These are phyloP conservation scores for Chlorophyllum brunneum DNA, from an alignment of 768 basidiomycete genomes.

Conservation along the genomic window DNA sequence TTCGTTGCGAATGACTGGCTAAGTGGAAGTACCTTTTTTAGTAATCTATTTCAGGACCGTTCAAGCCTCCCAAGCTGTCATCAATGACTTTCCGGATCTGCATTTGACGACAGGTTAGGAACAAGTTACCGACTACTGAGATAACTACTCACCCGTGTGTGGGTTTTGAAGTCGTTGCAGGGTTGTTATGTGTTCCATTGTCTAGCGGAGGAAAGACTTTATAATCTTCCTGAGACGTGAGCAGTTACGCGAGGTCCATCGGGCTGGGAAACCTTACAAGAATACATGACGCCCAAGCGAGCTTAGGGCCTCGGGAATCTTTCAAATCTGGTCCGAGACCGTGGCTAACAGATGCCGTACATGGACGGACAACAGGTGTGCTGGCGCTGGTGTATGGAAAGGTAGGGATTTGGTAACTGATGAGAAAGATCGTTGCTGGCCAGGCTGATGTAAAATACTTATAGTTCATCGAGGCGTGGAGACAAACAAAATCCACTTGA, in stretches of 20 bases:
- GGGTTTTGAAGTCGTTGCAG: slow-evolving; percentile 64
- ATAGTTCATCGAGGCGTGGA: slow-evolving; percentile 83
- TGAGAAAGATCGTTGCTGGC: neutral
- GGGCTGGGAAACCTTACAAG: slow-evolving; percentile 74
- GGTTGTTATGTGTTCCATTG: slow-evolving; percentile 71
- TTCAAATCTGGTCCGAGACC: slow-evolving; percentile 79
- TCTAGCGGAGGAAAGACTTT: slow-evolving; percentile 74
- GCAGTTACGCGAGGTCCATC: slow-evolving; percentile 64
- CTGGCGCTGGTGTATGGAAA: slow-evolving; percentile 77
- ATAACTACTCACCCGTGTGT: neutral
- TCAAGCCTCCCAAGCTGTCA: slow-evolving; percentile 67
- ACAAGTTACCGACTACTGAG: neutral
- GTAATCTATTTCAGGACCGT: no score
- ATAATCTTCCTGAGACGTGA: slow-evolving; percentile 79
- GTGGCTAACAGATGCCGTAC: slow-evolving; percentile 62
- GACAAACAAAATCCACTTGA: slow-evolving; percentile 74
- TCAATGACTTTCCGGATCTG: slow-evolving; percentile 69
- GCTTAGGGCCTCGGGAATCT: slow-evolving; percentile 71
- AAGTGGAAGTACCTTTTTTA: neutral
- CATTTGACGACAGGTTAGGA: slow-evolving; percentile 43
- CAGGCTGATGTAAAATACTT: neutral
- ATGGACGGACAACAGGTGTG: slow-evolving; percentile 83
- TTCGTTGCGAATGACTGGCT: neutral
- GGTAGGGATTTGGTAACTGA: slow-evolving; percentile 25
- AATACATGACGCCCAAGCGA: slow-evolving; percentile 21